Evolutionary conservation across 2,329 filamentous ascomycete genomes (phyloP).

Genomic region (Apiospora rasikravindrae): DNA sequence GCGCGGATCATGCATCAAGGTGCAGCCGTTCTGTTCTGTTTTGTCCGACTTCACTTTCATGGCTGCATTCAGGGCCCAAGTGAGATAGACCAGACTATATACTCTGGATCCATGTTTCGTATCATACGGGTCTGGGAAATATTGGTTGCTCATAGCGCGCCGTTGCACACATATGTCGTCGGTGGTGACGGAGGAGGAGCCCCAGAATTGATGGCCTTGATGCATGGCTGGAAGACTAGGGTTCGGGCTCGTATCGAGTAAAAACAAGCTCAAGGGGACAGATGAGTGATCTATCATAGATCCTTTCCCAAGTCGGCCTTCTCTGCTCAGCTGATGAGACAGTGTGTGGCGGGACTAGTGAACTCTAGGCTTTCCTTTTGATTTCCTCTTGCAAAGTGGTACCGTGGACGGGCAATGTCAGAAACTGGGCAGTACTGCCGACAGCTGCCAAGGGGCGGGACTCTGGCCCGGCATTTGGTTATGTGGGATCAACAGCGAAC

Average conservation of each 20-base stretch:
- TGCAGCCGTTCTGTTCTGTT: neutral
- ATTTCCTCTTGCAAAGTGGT: neutral
- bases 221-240: neutral
- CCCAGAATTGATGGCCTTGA: neutral
- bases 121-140: neutral
- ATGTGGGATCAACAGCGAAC: neutral
- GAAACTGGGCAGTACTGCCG: neutral
- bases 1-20: neutral
- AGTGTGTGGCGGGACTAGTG: neutral
- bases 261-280: neutral
- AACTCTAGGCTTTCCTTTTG: constrained; percentile 6
- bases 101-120: neutral
- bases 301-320: neutral
- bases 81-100: neutral
- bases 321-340: neutral
- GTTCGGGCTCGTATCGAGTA: neutral
- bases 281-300: neutral
- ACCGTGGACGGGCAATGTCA: neutral
- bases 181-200: neutral
- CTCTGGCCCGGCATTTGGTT: neutral
- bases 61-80: neutral
- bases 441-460: neutral
- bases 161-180: neutral
- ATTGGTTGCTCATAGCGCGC: neutral
- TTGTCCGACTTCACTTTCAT: neutral